A percentile compares a stretch with the other conserved stretches of the same genome.
Evolutionary conservation across 495 filamentous ascomycete species (phyloP).

Genomic region (Aspergillus indologenus): DNA sequence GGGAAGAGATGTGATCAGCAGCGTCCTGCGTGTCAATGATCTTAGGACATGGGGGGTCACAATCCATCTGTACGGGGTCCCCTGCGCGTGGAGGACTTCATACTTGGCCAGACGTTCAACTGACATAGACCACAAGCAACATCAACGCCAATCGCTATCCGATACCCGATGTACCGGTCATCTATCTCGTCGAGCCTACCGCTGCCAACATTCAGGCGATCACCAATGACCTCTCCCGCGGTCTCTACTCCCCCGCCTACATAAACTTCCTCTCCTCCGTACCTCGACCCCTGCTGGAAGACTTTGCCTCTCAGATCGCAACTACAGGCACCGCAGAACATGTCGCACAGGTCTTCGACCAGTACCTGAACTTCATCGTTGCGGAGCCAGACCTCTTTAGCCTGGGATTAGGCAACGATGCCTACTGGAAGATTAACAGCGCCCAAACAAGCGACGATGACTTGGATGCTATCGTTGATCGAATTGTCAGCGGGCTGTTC

Average conservation of each 20-base stretch:
- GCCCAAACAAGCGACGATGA: slow-evolving; percentile 85
- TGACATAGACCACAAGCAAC: slow-evolving; percentile 49
- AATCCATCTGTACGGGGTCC: slow-evolving; percentile 76
- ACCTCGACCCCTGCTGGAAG: slow-evolving; percentile 87
- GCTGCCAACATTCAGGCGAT: slow-evolving; percentile 75
- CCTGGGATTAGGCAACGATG: slow-evolving; percentile 80
- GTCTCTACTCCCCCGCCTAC: slow-evolving; percentile 89
- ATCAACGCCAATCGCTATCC: slow-evolving; percentile 79
- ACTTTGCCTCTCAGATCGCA: slow-evolving; percentile 88
- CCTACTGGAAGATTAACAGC: slow-evolving; percentile 94
- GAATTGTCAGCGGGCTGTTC: slow-evolving; percentile 90
- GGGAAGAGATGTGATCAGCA: slow-evolving; percentile 81
- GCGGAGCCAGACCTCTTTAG: slow-evolving; percentile 95
- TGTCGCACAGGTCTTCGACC: slow-evolving; percentile 91
- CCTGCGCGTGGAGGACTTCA: not conserved
- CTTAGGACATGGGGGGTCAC: slow-evolving; percentile 91
- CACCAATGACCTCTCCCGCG: slow-evolving; percentile 79
- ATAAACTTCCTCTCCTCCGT: slow-evolving; percentile 97
- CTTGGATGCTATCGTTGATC: slow-evolving; percentile 80
- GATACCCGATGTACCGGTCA: slow-evolving; percentile 93
- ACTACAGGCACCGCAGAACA: slow-evolving; percentile 77
- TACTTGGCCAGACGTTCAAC: not conserved
- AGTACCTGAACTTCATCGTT: slow-evolving; percentile 97
- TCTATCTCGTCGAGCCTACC: slow-evolving; percentile 93
- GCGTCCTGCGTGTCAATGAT: slow-evolving; percentile 89